Evolutionary conservation across 2,329 filamentous ascomycete genomes (phyloP).

Genomic region (Pyricularia pennisetigena): DNA sequence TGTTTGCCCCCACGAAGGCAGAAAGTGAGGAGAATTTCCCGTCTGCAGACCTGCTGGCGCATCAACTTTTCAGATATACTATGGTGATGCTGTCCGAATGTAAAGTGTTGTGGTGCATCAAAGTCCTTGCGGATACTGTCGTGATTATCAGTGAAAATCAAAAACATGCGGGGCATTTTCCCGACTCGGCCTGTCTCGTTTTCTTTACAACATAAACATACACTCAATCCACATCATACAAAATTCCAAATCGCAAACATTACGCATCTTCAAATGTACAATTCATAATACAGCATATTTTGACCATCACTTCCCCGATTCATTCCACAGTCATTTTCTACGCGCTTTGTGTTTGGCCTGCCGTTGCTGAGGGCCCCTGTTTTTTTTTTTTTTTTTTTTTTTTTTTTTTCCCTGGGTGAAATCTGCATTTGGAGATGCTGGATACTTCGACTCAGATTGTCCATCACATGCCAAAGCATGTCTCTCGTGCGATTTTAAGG

Average conservation of each 20-base stretch:
- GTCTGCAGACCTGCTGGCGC: background rate
- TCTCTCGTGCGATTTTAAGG: no score
- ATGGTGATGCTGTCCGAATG: background rate
- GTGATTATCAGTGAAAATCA: background rate
- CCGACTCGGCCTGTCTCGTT: background rate
- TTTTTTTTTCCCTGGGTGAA: no score
- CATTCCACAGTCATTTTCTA: no score
- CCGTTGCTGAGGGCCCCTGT: no score
- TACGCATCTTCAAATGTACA: background rate
- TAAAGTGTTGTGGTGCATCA: background rate
- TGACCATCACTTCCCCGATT: no score
- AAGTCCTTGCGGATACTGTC: background rate
- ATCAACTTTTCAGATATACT: background rate
- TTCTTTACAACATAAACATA: background rate
- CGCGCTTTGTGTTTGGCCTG: no score
- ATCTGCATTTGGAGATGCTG: no score
- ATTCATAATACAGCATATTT: no score
- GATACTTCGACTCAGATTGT: no score
- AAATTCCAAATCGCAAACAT: background rate
- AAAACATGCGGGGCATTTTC: background rate
- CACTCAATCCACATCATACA: background rate
- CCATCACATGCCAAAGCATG: no score
- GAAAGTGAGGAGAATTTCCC: background rate
- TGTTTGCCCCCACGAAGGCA: background rate
- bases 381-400: no score